Evolutionary conservation across 176 grass and related monocot species (phyloP), one percentile per base, ranked within the genome.

Genomic region (Pontederia crassipes): DNA sequence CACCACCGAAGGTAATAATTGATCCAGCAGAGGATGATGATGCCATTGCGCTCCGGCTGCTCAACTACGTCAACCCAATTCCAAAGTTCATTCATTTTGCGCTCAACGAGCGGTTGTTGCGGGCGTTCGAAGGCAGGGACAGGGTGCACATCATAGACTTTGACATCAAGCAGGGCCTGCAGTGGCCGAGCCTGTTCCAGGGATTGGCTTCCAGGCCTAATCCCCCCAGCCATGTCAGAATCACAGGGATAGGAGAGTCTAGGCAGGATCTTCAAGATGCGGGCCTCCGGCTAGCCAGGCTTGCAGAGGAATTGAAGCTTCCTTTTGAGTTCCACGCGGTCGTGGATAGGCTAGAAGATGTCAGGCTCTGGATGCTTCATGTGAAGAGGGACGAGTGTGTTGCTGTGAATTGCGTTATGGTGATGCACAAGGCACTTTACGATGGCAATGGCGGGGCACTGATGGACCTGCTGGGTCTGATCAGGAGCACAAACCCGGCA

Each of bases 361-460:
- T 95, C 49, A 76, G 90, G 71, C 77, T 95, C 10, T 95, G 90
- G 90, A 95, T 89, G 90, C 87, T 95, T 65, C 86, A 95, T 46
- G 86, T 95, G 12, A 95, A 95, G 72, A 70, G 83, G 61, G 86
- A 84, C 62, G 90, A 95, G 80, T 54, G 86, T 58, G 83, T 95
- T 12, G 90, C 90, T 47, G 80, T 89, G 4, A 95, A 89, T 59
- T 89, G 83, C 40, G 58, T 84, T 8, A 78, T 85, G 28, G 52
- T 77, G 11, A 78, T 75, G 65, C 90, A 89, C 80, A 87, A 81
- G 20, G 73, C 85, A 28, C 82, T 95, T 45, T 79, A 70, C 65
- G 74, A 89, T 55, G 82, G 78, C 63, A 73, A 54, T 40, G 82
- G 82, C 13, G 71, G 49, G 24, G 71, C 80, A 2, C 49, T 95